Percentiles rank a stretch among this genome's conserved stretches.
Conservation (phyloP, 192 early-diverging fungal genomes). For the Linnemannia schmuckeri region DNA sequence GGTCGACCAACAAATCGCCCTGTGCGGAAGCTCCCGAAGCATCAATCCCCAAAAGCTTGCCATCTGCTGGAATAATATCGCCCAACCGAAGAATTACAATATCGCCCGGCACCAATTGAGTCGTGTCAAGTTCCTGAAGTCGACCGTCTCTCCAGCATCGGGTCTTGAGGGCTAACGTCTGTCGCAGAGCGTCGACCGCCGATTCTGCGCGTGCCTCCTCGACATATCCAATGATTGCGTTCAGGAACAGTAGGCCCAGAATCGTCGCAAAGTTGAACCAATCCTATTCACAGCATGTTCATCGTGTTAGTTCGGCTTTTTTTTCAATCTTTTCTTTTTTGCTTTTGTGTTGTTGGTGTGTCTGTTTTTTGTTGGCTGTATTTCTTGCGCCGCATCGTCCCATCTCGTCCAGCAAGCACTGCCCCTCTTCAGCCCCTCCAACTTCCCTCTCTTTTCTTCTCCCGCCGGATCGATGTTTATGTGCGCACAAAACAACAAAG, state of each 20-base stretch:
- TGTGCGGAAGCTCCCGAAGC: conserved; percentile 77
- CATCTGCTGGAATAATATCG: conserved; percentile 94
- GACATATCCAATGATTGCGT: conserved; percentile 90
- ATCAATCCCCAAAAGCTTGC: conserved; percentile 78
- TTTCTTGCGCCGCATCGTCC: neutral
- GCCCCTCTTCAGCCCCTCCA: conserved; percentile 12
- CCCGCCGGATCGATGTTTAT: neutral
- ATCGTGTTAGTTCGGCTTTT: conserved; percentile 9
- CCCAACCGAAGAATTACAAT: conserved; percentile 87
- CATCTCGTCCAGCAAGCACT: conserved; percentile 1
- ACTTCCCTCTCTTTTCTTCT: neutral
- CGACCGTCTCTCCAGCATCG: conserved; percentile 82
- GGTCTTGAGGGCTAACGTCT: conserved; percentile 90
- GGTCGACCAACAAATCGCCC: conserved; percentile 84
- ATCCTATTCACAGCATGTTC: conserved; percentile 52
- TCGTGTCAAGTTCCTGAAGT: conserved; percentile 75
- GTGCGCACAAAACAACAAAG: neutral
- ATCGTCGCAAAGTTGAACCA: conserved; percentile 89
- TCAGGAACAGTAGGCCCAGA: conserved; percentile 79
- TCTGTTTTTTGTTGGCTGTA: neutral
- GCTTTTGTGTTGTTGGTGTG: neutral
- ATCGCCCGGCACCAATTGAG: conserved; percentile 88
- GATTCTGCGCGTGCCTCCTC: conserved; percentile 93
- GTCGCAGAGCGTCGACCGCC: conserved; percentile 90
- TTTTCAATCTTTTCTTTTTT: neutral